phyloP scores from a whole-genome alignment of 352 stramenopile genomes.

The Thraustochytrium sp. region DNA sequence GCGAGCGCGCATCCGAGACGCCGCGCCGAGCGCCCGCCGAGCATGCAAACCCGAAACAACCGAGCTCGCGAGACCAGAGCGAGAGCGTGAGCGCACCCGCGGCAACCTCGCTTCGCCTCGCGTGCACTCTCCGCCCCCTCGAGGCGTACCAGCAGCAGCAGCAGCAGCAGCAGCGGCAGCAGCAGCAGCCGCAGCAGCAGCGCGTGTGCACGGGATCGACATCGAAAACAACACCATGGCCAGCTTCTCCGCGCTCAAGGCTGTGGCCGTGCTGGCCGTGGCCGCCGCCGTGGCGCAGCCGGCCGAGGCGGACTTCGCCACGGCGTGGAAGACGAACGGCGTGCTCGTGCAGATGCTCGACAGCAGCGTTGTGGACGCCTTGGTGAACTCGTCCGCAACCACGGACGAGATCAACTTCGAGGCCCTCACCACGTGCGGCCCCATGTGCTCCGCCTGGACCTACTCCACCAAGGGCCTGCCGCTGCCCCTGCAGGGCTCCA shows the following conservation, averaged over 20 bases:
- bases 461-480: not conserved
- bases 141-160: no score
- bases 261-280: not conserved
- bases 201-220: no score
- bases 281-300: not conserved
- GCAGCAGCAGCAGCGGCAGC: no score
- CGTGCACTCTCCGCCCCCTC: no score
- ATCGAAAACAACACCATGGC: not conserved
- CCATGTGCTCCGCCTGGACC: slow-evolving; percentile 4
- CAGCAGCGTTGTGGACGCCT: not conserved
- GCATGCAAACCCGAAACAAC: no score
- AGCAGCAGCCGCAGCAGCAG: no score
- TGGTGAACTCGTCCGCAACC: not conserved
- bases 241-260: not conserved
- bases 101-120: no score
- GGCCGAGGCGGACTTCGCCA: not conserved
- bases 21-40: no score
- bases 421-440: not conserved
- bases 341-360: not conserved
- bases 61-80: no score
- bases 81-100: no score
- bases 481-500: not conserved
- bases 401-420: not conserved
- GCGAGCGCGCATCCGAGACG: no score
- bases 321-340: not conserved